Percentiles rank a stretch among this genome's conserved stretches.
These are phyloP conservation scores for Lumnitzera littorea DNA, from an alignment of 345 rosid genomes.

Conservation along the genomic window DNA sequence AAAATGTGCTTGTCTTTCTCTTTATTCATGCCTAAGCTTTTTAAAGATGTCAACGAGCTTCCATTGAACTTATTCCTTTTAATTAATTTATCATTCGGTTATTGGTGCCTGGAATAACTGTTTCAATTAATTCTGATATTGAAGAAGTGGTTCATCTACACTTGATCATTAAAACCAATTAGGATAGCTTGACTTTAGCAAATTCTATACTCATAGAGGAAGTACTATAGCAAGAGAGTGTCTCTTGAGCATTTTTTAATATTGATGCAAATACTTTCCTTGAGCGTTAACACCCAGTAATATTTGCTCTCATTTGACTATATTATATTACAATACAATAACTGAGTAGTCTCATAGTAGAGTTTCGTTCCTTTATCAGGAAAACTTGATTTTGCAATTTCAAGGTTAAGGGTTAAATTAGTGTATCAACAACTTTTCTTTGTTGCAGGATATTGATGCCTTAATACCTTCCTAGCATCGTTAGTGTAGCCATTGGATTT, in stretches of 20 bases:
- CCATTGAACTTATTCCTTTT: constrained; percentile 51
- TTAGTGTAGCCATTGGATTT: constrained; percentile 68
- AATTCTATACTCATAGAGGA: constrained; percentile 53
- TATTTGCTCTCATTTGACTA: no score
- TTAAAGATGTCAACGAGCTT: constrained; percentile 84
- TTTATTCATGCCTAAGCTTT: constrained; percentile 50
- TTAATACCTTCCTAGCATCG: constrained; percentile 78
- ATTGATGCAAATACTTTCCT: constrained; percentile 87
- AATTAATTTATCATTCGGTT: constrained; percentile 16
- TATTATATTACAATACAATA: no score
- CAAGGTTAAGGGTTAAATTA: no score
- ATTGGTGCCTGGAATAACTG: constrained; percentile 28
- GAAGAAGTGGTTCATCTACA: constrained; percentile 45
- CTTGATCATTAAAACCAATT: constrained; percentile 59
- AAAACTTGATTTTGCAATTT: no score
- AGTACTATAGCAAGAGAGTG: constrained; percentile 61
- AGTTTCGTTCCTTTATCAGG: no score
- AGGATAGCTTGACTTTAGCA: constrained; percentile 65
- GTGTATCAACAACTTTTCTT: constrained; percentile 9
- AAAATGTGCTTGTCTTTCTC: constrained; percentile 14
- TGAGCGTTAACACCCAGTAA: constrained; percentile 94
- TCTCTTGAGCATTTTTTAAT: constrained; percentile 80
- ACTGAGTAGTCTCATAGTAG: no score
- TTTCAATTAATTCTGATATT: constrained; percentile 56
- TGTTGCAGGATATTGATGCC: constrained; percentile 45